Conservation (phyloP, 108 stramenopile genomes). For the Conticribra guillardii region DNA sequence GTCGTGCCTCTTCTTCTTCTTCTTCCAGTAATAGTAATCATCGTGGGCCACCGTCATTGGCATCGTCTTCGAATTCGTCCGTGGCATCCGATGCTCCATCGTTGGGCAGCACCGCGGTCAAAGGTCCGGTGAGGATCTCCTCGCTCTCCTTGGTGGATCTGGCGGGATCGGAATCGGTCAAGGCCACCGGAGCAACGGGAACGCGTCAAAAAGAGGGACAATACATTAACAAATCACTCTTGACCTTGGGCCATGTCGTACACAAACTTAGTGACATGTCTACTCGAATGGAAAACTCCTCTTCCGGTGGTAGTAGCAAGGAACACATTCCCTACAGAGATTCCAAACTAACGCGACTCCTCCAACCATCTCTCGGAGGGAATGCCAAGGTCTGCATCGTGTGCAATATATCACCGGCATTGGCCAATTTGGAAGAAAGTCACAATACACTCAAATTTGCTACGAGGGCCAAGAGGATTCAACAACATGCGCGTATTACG, state of each 20-base stretch:
- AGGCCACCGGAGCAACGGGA: conserved; percentile 76
- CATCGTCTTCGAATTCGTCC: conserved; percentile 37
- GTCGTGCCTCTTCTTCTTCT: conserved; percentile 30
- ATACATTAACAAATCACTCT: conserved; percentile 96
- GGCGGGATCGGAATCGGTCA: conserved; percentile 86
- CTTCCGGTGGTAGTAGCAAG: conserved; percentile 37
- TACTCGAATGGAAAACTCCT: conserved; percentile 39
- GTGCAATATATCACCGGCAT: conserved; percentile 79
- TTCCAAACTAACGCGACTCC: conserved; percentile 91
- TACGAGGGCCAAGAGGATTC: conserved; percentile 87
- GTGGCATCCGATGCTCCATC: conserved; percentile 53
- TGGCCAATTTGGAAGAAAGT: conserved; percentile 82
- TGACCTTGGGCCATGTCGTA: conserved; percentile 93
- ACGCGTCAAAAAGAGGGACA: conserved; percentile 94
- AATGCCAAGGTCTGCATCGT: conserved; percentile 90
- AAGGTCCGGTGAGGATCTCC: conserved; percentile 62
- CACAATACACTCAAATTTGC: conserved; percentile 96
- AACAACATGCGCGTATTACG: conserved; percentile 83
- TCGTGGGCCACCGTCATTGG: not conserved
- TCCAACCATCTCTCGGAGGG: conserved; percentile 90
- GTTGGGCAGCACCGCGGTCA: conserved; percentile 28
- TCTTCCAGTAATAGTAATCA: conserved; percentile 4
- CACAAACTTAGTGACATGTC: conserved; percentile 71
- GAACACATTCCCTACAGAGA: conserved; percentile 85
- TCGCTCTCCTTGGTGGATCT: conserved; percentile 82